phyloP scores from a whole-genome alignment of 495 filamentous ascomycete genomes.

The Penicillium paxilli region DNA sequence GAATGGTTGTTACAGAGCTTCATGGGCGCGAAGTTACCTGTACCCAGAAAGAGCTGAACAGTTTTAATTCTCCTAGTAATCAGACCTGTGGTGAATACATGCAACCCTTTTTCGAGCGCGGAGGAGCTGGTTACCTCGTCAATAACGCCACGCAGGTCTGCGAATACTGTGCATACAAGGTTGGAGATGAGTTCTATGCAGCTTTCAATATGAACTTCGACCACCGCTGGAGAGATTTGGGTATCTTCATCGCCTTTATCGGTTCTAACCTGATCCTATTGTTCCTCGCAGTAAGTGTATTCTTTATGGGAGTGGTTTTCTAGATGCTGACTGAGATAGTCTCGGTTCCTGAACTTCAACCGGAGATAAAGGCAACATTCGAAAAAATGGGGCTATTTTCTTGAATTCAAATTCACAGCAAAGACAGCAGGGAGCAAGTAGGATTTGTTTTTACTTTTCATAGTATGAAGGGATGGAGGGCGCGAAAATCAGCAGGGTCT shows the following conservation, averaged over 20 bases:
- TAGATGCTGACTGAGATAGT: conserved; percentile 37
- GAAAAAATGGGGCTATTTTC: too few species aligned
- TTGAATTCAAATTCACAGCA: too few species aligned
- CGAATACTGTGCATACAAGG: conserved; percentile 73
- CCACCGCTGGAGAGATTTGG: conserved; percentile 75
- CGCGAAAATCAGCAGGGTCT: too few species aligned
- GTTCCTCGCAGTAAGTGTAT: conserved; percentile 53
- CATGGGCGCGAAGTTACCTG: conserved; percentile 65
- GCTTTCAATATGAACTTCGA: conserved; percentile 62
- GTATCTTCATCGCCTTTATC: conserved; percentile 72
- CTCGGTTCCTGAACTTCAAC: conserved; percentile 67
- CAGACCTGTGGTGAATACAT: conserved; percentile 74
- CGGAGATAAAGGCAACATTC: too few species aligned
- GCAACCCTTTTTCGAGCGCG: conserved; percentile 60
- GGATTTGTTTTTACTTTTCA: too few species aligned
- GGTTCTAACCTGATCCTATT: conserved; percentile 76
- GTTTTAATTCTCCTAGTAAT: conserved; percentile 59
- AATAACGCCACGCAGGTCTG: conserved; percentile 61
- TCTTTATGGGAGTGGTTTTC: neutral
- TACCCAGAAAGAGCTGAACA: conserved; percentile 53
- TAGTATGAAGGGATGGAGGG: too few species aligned
- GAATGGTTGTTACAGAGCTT: conserved; percentile 74
- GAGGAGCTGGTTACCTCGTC: conserved; percentile 66
- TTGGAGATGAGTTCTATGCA: conserved; percentile 77
- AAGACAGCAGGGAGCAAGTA: too few species aligned